Conservation (phyloP, 345 rosid species). For the Boechera divaricarpa region DNA sequence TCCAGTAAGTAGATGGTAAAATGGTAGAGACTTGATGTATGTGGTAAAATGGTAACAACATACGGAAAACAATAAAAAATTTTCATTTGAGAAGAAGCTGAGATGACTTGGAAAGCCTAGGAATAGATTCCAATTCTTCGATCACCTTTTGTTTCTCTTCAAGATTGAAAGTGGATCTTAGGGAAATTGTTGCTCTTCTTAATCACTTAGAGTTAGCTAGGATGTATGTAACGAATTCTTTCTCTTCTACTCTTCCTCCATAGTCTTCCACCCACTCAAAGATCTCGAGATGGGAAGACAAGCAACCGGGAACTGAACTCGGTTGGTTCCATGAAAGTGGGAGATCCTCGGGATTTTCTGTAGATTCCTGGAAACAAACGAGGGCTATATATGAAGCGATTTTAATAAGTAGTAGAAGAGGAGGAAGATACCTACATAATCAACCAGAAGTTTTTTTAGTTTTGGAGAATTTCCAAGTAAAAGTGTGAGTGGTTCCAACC, state of each 20-base stretch:
- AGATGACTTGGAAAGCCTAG: background rate
- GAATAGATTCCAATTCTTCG: background rate
- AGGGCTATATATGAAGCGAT: background rate
- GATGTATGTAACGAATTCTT: background rate
- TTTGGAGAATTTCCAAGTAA: conserved; percentile 5
- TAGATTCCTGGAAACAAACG: too few relatives aligned
- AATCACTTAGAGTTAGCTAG: conserved; percentile 17
- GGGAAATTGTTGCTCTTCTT: background rate
- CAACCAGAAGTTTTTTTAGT: background rate
- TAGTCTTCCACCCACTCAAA: background rate
- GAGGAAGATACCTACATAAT: background rate
- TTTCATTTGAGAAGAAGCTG: background rate
- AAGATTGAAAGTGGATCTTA: background rate
- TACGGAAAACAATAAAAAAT: background rate
- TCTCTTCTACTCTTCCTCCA: background rate
- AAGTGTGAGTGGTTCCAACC: background rate
- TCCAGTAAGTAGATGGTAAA: background rate
- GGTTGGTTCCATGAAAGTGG: conserved; percentile 8
- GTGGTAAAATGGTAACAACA: background rate
- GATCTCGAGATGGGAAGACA: background rate
- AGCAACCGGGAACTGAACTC: background rate
- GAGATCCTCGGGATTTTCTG: too few relatives aligned
- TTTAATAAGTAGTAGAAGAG: background rate
- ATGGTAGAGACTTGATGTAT: background rate
- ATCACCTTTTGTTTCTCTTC: background rate